phyloP scores from a whole-genome alignment of 2,329 filamentous ascomycete genomes.

The Xylaria sp. region DNA sequence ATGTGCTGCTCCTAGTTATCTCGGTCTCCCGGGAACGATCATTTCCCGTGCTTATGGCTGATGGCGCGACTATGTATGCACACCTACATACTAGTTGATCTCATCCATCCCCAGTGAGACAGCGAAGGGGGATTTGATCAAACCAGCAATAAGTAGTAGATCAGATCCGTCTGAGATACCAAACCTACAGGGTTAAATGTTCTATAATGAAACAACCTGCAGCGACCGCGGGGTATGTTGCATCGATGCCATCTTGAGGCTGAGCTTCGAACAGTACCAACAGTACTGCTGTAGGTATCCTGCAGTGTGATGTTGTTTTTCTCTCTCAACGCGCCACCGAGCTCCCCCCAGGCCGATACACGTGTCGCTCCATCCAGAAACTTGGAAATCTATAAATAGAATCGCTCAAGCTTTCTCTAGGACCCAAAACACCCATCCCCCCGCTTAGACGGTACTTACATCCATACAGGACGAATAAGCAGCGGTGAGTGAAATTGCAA shows the following conservation, averaged over 20 bases:
- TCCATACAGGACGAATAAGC: neutral
- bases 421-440: neutral
- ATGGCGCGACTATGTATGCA: too few species aligned
- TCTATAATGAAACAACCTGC: neutral
- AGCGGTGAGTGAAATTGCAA: neutral
- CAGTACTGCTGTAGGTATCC: neutral
- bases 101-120: neutral
- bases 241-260: slow-evolving; percentile 25
- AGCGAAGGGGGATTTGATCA: neutral
- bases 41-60: slow-evolving; percentile 10
- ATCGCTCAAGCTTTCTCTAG: neutral
- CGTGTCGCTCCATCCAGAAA: neutral
- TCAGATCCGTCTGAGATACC: neutral
- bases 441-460: neutral
- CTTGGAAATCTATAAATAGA: slow-evolving; percentile 25
- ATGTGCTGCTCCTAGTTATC: neutral
- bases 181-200: slow-evolving; percentile 12
- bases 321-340: neutral
- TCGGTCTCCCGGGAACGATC: neutral
- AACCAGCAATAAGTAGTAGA: neutral
- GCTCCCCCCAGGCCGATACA: neutral
- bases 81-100: neutral
- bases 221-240: slow-evolving; percentile 18
- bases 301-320: neutral
- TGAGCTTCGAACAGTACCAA: neutral